Evolutionary conservation across 805 yeast species (phyloP).

Genomic region (Saturnispora galanensis): DNA sequence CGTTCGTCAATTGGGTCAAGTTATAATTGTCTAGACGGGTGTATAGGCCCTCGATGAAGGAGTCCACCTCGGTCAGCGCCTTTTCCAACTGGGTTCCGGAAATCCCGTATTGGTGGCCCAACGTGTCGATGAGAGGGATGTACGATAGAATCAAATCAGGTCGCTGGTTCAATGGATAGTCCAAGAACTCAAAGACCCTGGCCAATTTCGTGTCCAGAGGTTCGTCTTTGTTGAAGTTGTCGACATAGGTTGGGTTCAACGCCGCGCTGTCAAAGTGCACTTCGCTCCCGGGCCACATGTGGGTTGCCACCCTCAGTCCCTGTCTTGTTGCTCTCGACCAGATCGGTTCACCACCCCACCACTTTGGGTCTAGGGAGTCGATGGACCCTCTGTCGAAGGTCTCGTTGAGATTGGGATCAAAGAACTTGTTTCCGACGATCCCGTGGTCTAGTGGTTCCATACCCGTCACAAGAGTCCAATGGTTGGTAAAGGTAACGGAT

Average conservation of each 20-base stretch:
- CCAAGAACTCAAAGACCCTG: slow-evolving; percentile 61
- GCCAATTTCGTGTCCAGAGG: slow-evolving; percentile 43
- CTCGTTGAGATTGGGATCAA: slow-evolving; percentile 44
- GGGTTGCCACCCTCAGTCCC: slow-evolving; percentile 61
- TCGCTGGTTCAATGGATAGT: slow-evolving; percentile 39
- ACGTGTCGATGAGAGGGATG: slow-evolving; percentile 73
- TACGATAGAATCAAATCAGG: slow-evolving; percentile 74
- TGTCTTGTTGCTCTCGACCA: slow-evolving; percentile 70
- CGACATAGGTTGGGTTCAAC: slow-evolving; percentile 43
- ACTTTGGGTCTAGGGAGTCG: slow-evolving; percentile 43
- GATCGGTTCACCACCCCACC: slow-evolving; percentile 88
- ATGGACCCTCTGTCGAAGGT: slow-evolving; percentile 55
- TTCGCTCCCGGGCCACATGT: slow-evolving; percentile 96
- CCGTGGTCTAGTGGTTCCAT: slow-evolving; percentile 78
- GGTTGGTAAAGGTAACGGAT: slow-evolving; percentile 82
- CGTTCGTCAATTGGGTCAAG: slow-evolving; percentile 55
- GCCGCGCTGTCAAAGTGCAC: slow-evolving; percentile 40
- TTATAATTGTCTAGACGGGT: slow-evolving; percentile 44
- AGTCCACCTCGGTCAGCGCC: slow-evolving; percentile 57
- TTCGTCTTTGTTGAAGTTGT: slow-evolving; percentile 57
- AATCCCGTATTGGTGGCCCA: slow-evolving; percentile 68
- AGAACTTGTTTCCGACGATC: slow-evolving; percentile 74
- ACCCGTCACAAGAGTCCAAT: slow-evolving; percentile 87
- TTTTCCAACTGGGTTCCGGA: slow-evolving; percentile 45
- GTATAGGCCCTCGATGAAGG: slow-evolving; percentile 42